Evolutionary conservation across 495 filamentous ascomycete species (phyloP), one percentile per base, ranked within the genome.

Genomic region (Neurospora sp.): DNA sequence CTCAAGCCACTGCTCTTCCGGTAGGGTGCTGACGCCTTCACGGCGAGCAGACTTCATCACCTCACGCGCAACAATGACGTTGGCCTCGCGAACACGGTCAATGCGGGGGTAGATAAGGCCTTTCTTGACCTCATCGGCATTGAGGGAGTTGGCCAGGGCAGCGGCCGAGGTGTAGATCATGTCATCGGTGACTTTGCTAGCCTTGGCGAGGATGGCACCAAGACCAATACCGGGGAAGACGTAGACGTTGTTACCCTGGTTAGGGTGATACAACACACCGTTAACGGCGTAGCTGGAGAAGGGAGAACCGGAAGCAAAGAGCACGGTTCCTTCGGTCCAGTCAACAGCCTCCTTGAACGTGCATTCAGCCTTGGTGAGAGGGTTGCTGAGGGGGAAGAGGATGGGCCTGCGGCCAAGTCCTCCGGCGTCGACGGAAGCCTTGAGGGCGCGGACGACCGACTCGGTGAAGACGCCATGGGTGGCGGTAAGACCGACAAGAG

Each of bases 161-260:
- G 89, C 89, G 39, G 93, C 96, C 70, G 94, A 94, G 68, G 91
- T 93, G 84, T 98, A 99, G 70, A 94, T 91, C 96, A 98, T 99
- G 80, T 90, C 90, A 80, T 99, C 94, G 41, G 96, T 98, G 74
- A 99, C 89, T 76, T 89, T 90, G 78, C 91, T 91, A 59, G 93
- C 87, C 85, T 97, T 95, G 85, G 90, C 91, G 46, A 99, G 90
- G 78, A 99, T 97, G 73, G 95, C 93, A 72, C 94, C 96, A 40
- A 98, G 89, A 42, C 96, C 96, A 74, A 99, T 94, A 78, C 96
- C 96, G 4, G 96, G 96, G 89, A 99, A 99, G 68, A 99, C 94
- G 76, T 98, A 99, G 85, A 89, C 87, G 84, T 96, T 96, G 86
- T 88, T 88, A 70, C 91, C 96, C 85, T 99, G 96, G 82, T 96